phyloP scores from a whole-genome alignment of 108 stramenopile species.

The Pseudonitzschia delicatissima region DNA sequence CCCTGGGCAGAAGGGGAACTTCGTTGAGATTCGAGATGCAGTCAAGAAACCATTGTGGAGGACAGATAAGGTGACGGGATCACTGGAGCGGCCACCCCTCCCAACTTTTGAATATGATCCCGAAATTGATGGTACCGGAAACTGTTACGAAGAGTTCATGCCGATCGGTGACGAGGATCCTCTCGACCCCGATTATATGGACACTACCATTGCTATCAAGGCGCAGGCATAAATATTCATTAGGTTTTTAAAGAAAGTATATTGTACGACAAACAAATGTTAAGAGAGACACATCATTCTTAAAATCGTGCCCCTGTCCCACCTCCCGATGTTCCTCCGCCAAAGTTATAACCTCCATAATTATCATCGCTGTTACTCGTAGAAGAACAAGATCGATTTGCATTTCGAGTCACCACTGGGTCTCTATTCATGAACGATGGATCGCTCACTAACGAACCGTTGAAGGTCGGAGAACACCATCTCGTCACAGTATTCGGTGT shows the following conservation, averaged over 20 bases:
- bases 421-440: constrained; percentile 28
- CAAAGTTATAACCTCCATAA: constrained; percentile 12
- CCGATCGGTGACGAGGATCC: constrained; percentile 79
- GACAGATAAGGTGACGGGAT: constrained; percentile 65
- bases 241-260: no score
- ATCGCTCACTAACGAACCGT: constrained; percentile 39
- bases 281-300: not conserved
- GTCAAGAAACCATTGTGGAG: constrained; percentile 83
- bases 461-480: constrained; percentile 37
- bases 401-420: constrained; percentile 1
- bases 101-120: constrained; percentile 81
- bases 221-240: constrained; percentile 38
- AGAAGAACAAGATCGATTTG: not conserved
- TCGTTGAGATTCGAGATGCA: constrained; percentile 91
- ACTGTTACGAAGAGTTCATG: constrained; percentile 82
- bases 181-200: constrained; percentile 54
- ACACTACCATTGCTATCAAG: constrained; percentile 39
- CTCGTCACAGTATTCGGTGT: constrained; percentile 26
- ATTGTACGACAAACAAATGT: not conserved
- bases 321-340: constrained; percentile 39
- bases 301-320: constrained; percentile 28
- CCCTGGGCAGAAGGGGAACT: constrained; percentile 91
- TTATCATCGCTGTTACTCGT: not conserved
- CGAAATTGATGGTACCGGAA: constrained; percentile 80
- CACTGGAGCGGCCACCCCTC: constrained; percentile 66